Evolutionary conservation across 495 filamentous ascomycete genomes (phyloP).

Genomic region (Penicillium paxilli): DNA sequence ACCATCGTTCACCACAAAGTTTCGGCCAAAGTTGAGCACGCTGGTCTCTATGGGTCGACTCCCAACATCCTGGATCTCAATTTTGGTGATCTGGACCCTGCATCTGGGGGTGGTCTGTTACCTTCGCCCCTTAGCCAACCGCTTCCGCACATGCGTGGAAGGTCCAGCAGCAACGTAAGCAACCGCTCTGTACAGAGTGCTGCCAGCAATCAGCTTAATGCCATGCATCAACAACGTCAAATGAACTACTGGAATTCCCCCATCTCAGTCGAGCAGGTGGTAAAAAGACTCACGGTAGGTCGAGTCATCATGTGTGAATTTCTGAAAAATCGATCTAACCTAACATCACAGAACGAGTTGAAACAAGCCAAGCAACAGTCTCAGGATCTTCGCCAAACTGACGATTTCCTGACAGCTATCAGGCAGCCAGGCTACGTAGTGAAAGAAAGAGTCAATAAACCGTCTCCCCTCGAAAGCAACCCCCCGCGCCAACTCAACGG

Average conservation of each 20-base stretch:
- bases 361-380: slow-evolving; percentile 83
- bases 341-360: slow-evolving; percentile 68
- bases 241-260: slow-evolving; percentile 83
- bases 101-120: slow-evolving; percentile 67
- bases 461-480: slow-evolving; percentile 37
- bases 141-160: slow-evolving; percentile 62
- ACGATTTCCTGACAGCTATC: slow-evolving; percentile 75
- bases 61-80: slow-evolving; percentile 83
- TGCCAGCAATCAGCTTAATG: slow-evolving; percentile 58
- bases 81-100: slow-evolving; percentile 81
- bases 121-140: slow-evolving; percentile 57
- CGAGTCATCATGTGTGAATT: not conserved
- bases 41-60: slow-evolving; percentile 67
- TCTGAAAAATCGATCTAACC: slow-evolving; percentile 12
- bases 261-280: slow-evolving; percentile 90
- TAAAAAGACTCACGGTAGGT: slow-evolving; percentile 83
- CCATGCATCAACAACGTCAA: slow-evolving; percentile 62
- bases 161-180: slow-evolving; percentile 69
- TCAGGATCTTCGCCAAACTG: slow-evolving; percentile 77
- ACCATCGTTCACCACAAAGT: slow-evolving; percentile 98
- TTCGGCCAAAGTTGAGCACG: slow-evolving; percentile 91
- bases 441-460: slow-evolving; percentile 54
- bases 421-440: slow-evolving; percentile 67
- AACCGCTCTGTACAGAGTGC: slow-evolving; percentile 56
- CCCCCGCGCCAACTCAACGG: slow-evolving; percentile 45